A percentile compares a stretch with the other conserved stretches of the same genome.
These are phyloP conservation scores for Diutina pseudorugosa DNA, from an alignment of 1,139 yeast genomes.

Conservation along the genomic window DNA sequence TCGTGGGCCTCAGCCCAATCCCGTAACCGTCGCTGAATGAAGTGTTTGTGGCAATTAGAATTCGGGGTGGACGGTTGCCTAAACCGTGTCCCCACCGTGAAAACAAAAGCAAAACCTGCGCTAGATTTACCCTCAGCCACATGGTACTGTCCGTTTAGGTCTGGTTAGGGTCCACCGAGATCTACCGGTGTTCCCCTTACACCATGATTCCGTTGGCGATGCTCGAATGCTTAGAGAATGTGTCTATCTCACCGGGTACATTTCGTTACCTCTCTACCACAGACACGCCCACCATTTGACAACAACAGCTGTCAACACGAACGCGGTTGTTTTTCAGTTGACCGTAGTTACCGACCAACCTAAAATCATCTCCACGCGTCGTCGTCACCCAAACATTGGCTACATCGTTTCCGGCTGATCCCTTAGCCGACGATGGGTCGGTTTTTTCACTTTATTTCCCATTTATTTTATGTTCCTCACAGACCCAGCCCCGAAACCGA, in stretches of 20 bases:
- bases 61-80: not conserved
- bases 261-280: no score
- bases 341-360: not conserved
- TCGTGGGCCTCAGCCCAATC: not conserved
- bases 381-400: no score
- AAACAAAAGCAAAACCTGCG: no score
- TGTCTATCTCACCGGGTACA: not conserved
- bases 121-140: not conserved
- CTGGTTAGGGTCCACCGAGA: not conserved
- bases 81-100: not conserved
- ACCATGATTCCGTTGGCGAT: not conserved
- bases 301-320: no score
- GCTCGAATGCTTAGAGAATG: not conserved
- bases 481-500: no score
- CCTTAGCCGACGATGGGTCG: no score
- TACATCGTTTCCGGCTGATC: no score
- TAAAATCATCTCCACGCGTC: no score
- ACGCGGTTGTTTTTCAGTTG: not conserved
- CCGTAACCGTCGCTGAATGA: no score
- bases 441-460: no score
- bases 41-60: not conserved
- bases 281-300: no score
- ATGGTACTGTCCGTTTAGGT: not conserved
- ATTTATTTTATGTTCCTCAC: no score
- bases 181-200: not conserved